Conservation (phyloP, 192 early-diverging fungal genomes). For the Backusella westeae region DNA sequence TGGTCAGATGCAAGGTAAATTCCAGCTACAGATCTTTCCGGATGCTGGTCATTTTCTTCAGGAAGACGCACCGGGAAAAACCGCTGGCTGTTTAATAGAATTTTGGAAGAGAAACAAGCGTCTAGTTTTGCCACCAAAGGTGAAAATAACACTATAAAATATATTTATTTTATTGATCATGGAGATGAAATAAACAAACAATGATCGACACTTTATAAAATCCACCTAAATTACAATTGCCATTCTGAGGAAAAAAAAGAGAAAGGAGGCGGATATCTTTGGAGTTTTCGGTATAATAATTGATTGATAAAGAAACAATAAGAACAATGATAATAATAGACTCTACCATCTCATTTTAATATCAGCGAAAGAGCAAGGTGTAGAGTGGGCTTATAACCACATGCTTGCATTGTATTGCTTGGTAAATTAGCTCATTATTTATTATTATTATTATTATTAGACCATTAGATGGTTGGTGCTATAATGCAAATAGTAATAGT, state of each 20-base stretch:
- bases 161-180: no score
- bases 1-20: constrained; percentile 85
- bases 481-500: no score
- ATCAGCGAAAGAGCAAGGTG: neutral
- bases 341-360: neutral
- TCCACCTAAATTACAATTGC: no score
- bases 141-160: neutral
- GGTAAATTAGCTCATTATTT: neutral
- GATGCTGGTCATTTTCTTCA: constrained; percentile 73
- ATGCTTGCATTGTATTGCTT: neutral
- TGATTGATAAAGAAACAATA: neutral
- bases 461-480: no score
- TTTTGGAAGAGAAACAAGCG: constrained; percentile 71
- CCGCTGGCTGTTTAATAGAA: constrained; percentile 52
- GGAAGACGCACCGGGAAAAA: constrained; percentile 64
- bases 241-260: no score
- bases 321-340: neutral
- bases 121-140: constrained; percentile 49
- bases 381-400: neutral
- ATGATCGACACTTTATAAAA: neutral
- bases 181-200: neutral
- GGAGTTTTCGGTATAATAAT: no score
- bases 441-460: neutral
- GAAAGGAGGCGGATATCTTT: no score
- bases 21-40: constrained; percentile 67